Percentiles rank a stretch among this genome's conserved stretches.
phyloP scores from a whole-genome alignment of 768 basidiomycete genomes.

The Lentinula detonsa region DNA sequence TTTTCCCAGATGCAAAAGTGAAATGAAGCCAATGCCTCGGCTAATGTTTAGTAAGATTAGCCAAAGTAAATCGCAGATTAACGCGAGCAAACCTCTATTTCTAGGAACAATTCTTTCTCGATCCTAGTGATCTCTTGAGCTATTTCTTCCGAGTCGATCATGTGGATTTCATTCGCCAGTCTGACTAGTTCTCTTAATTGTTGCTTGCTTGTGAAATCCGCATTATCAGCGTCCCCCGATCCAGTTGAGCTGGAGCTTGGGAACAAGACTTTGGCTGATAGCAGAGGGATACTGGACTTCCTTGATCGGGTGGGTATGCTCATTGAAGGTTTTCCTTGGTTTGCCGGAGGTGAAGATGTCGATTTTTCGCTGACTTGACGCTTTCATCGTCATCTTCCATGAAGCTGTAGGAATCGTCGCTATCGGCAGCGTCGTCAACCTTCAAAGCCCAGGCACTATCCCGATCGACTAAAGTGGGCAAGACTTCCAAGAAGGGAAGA shows the following conservation, averaged over 20 bases:
- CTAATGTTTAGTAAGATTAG: conserved; percentile 28
- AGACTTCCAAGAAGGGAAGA: conserved; percentile 69
- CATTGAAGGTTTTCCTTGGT: conserved; percentile 16
- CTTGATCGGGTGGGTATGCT: conserved; percentile 44
- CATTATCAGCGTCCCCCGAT: conserved; percentile 19
- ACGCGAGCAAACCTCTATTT: conserved; percentile 58
- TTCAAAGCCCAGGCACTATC: conserved; percentile 76
- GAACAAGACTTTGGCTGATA: conserved; percentile 34
- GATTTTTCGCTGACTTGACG: conserved; percentile 6
- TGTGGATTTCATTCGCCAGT: conserved; percentile 51
- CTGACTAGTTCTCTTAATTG: conserved; percentile 58
- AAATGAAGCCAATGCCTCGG: conserved; percentile 86
- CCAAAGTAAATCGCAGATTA: conserved; percentile 6
- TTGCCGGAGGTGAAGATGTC: conserved; percentile 15
- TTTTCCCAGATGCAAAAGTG: conserved; percentile 63
- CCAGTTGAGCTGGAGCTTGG: conserved; percentile 22
- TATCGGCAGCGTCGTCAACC: conserved; percentile 46
- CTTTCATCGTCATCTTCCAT: conserved; percentile 50
- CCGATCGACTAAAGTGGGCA: conserved; percentile 57
- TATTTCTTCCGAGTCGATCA: conserved; percentile 56
- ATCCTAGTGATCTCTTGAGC: conserved; percentile 84
- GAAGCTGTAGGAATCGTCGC: conserved; percentile 52
- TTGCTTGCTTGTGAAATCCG: conserved; percentile 45
- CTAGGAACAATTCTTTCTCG: conserved; percentile 62
- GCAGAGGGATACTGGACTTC: conserved; percentile 61